A percentile compares a stretch with the other conserved stretches of the same genome.
phyloP scores from a whole-genome alignment of 257 asterid species.

The Scutellaria minor region DNA sequence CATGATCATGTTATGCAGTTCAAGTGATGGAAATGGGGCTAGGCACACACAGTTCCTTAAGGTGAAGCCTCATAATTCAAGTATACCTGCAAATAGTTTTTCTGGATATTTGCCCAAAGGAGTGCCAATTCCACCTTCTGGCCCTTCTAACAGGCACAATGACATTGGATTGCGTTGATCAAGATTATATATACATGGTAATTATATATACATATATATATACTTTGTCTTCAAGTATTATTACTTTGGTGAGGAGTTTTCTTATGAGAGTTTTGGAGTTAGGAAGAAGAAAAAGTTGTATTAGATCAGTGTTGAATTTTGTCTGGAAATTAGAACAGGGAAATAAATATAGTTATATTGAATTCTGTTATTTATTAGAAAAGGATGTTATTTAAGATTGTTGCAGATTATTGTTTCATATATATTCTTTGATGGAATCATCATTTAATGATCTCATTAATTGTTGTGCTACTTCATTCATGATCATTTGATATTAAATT shows the following conservation, averaged over 20 bases:
- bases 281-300: too few species aligned
- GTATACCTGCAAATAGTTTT: constrained; percentile 33
- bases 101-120: constrained; percentile 70
- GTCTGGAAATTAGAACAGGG: neutral
- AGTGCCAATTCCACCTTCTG: constrained; percentile 79
- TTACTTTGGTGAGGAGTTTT: too few species aligned
- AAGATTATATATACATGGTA: neutral
- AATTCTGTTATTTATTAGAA: neutral
- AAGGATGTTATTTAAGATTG: neutral
- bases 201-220: neutral
- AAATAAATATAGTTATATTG: too few species aligned
- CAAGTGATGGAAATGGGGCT: constrained; percentile 49
- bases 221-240: neutral
- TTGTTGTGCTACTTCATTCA: neutral
- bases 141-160: constrained; percentile 70
- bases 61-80: constrained; percentile 36
- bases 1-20: constrained; percentile 27
- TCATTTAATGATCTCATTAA: neutral
- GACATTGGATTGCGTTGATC: constrained; percentile 48
- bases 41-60: constrained; percentile 57
- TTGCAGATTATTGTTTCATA: neutral
- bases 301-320: neutral
- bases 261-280: too few species aligned
- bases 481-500: neutral
- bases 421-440: neutral